phyloP scores from a whole-genome alignment of 1,284 basidiomycete species.

The Pseudomicrostroma phylloplanum region DNA sequence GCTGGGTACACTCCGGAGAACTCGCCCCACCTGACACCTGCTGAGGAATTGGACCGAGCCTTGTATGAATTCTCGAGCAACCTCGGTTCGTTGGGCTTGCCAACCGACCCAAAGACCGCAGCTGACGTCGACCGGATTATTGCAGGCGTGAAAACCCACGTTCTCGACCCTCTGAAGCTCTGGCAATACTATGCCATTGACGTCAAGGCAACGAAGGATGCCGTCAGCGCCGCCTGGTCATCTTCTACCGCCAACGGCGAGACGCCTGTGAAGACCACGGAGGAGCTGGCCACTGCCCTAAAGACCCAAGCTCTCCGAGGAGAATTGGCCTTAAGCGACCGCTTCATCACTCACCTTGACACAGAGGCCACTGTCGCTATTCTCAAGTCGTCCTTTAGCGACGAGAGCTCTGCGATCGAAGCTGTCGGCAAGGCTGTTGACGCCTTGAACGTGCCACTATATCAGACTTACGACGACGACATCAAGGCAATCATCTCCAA shows the following conservation, averaged over 20 bases:
- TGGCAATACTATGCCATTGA: constrained; percentile 46
- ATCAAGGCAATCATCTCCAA: constrained; percentile 35
- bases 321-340: constrained; percentile 25
- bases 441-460: constrained; percentile 31
- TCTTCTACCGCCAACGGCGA: neutral
- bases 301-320: constrained; percentile 28
- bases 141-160: constrained; percentile 31
- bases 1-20: constrained; percentile 40
- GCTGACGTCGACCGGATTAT: constrained; percentile 32
- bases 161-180: constrained; percentile 29
- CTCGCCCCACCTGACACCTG: constrained; percentile 41
- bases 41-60: constrained; percentile 39
- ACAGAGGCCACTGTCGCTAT: constrained; percentile 20
- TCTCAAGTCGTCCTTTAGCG: constrained; percentile 15
- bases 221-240: constrained; percentile 19
- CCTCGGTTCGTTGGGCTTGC: constrained; percentile 22
- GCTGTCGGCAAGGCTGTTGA: constrained; percentile 29
- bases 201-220: constrained; percentile 22
- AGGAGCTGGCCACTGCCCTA: constrained; percentile 10
- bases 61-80: constrained; percentile 27
- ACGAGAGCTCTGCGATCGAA: constrained; percentile 16
- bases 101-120: constrained; percentile 26
- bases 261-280: constrained; percentile 1
- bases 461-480: constrained; percentile 38
- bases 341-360: constrained; percentile 35